A percentile compares a stretch with the other conserved stretches of the same genome.
Evolutionary conservation across 192 early-diverging fungal species (phyloP).

Genomic region (Powellomyces hirtus): DNA sequence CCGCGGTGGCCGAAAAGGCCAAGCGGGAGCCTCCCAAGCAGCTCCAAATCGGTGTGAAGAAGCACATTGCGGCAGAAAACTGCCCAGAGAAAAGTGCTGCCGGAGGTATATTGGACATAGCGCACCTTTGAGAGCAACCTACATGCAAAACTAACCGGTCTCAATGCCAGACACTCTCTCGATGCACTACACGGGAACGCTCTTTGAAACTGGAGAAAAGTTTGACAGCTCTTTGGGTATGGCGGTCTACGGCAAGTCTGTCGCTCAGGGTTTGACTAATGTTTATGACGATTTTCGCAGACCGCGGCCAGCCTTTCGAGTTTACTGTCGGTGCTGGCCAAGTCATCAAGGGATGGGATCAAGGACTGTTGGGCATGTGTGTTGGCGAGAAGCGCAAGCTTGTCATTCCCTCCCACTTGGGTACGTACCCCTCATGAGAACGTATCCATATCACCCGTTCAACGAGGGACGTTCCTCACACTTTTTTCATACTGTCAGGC

Average conservation of each 20-base stretch:
- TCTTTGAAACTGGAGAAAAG: conserved; percentile 46
- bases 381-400: conserved; percentile 75
- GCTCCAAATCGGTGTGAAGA: conserved; percentile 59
- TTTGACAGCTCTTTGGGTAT: conserved; percentile 65
- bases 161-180: conserved; percentile 58
- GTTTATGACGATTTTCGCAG: conserved; percentile 21
- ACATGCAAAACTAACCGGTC: background rate
- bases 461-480: no score
- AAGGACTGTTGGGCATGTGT: conserved; percentile 70
- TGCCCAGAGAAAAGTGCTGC: conserved; percentile 42
- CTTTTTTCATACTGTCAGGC: no score
- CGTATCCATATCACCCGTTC: no score
- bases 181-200: conserved; percentile 76
- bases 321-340: conserved; percentile 62
- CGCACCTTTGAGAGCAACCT: background rate
- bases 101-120: no score
- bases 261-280: background rate
- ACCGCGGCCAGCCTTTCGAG: conserved; percentile 65
- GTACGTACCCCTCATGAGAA: no score
- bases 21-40: conserved; percentile 33
- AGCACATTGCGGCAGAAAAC: conserved; percentile 48
- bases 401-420: conserved; percentile 65
- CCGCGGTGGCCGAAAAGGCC: conserved; percentile 12
- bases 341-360: conserved; percentile 81
- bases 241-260: no score